phyloP scores from a whole-genome alignment of 139 green algal species.

The Micractinium conductrix region DNA sequence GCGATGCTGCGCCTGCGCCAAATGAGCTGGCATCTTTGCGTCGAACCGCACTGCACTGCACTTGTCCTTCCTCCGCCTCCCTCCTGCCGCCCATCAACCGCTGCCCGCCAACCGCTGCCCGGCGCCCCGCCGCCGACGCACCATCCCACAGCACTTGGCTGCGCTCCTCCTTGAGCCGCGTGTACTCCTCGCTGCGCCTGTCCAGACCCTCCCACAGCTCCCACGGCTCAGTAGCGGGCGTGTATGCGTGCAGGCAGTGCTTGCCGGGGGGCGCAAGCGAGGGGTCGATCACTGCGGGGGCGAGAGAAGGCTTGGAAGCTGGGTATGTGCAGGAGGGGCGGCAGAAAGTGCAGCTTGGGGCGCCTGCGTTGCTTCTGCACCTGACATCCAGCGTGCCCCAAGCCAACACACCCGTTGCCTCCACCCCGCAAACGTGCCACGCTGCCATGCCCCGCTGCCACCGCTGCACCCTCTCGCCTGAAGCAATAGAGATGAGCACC shows the following conservation, averaged over 20 bases:
- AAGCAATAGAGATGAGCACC: constrained; percentile 80
- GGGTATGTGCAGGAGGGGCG: background rate
- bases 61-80: background rate
- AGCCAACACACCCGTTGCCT: background rate
- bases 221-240: constrained; percentile 89
- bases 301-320: background rate
- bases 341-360: background rate
- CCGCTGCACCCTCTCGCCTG: background rate
- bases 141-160: constrained; percentile 48
- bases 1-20: background rate
- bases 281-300: constrained; percentile 78
- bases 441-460: background rate
- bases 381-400: background rate
- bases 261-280: constrained; percentile 81
- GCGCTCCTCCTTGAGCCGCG: constrained; percentile 89
- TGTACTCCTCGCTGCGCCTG: constrained; percentile 81
- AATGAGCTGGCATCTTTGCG: background rate
- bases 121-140: background rate
- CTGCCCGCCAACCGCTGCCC: background rate
- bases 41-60: background rate
- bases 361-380: background rate
- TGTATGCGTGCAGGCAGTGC: constrained; percentile 88
- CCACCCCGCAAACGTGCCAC: background rate
- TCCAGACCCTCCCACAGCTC: constrained; percentile 81
- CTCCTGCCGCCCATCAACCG: background rate